Evolutionary conservation across 1,284 basidiomycete genomes (phyloP), one percentile per base, ranked within the genome.

Genomic region (Puccinia coronata): DNA sequence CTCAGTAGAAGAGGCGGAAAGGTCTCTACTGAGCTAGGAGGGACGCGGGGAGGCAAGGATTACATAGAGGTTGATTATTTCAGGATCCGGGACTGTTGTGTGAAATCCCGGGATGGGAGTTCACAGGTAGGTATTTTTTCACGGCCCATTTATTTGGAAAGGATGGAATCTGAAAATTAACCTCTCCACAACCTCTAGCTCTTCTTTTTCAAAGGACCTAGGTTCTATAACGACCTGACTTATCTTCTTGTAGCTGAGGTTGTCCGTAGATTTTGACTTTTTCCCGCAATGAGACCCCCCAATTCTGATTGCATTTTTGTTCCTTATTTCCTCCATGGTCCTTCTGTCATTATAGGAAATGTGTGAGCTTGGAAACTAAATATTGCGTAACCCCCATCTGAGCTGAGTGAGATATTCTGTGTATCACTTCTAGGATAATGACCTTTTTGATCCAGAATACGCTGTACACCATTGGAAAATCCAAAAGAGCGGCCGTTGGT

Each of bases 401-500:
- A 39, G n/a, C 57, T 63, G 34, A 63, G 39, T 20, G 34, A 63
- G 8, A 16, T 39, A 23, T 1, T 23, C 16, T 39, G 18, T 20
- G 34, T 20, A 39, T 5, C 34, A 23, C 0, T 59, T 14, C 18
- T 16, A 63, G 59, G 6, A 39, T 63, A 4, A 20, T 63, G 59
- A 20, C 34, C 34, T 63, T 59, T 63, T 39, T n/a, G 34, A 63
- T 63, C 59, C 59, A 63, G 20, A 63, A 63, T 63, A 6, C 34
- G 0, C 39, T 63, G 6, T 63, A 63, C 28, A n/a, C 12, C 18
- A 20, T 34, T 8, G 34, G 18, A 23, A 63, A 59, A n/a, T 3
- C 57, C 28, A 59, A 28, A 34, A 31, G 36, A 16, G 4, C n/a
- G 12, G 3, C 28, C 31, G 12, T 6, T 12, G 57, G 20, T 34